Conservation (phyloP, 805 yeast genomes). For the Saccharomycopsis microspora region DNA sequence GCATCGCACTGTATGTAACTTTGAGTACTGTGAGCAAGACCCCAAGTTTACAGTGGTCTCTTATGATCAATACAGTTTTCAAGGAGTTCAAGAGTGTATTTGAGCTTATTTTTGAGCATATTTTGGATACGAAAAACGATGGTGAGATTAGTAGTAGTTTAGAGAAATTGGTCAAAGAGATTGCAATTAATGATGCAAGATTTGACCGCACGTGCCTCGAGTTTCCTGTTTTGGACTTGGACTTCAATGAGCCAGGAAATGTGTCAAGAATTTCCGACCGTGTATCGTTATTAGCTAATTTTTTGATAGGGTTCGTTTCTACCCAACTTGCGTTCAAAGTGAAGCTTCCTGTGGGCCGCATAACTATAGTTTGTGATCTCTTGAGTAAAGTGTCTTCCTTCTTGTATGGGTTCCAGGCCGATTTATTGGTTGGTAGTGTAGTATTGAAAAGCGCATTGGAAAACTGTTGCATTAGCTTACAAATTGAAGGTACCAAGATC, state of each 20-base stretch:
- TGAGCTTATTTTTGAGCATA: conserved; percentile 39
- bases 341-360: conserved; percentile 42
- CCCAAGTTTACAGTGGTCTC: conserved; percentile 32
- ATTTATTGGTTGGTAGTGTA: conserved; percentile 39
- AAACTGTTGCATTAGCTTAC: not conserved
- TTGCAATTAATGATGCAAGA: conserved; percentile 21
- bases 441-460: conserved; percentile 26
- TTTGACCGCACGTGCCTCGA: too few relatives aligned
- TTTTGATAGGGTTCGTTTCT: conserved; percentile 35
- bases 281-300: conserved; percentile 32
- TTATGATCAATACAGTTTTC: conserved; percentile 35
- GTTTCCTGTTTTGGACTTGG: conserved; percentile 32
- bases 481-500: not conserved
- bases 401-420: conserved; percentile 44
- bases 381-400: conserved; percentile 43
- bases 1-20: conserved; percentile 41
- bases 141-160: conserved; percentile 2
- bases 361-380: conserved; percentile 41
- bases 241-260: conserved; percentile 43
- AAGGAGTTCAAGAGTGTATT: conserved; percentile 45
- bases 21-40: conserved; percentile 40
- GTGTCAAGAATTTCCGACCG: conserved; percentile 42
- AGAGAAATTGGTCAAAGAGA: conserved; percentile 11
- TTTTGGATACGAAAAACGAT: conserved; percentile 37
- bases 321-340: conserved; percentile 29